phyloP scores from a whole-genome alignment of 2,329 filamentous ascomycete species.

The Colletotrichum sp. region DNA sequence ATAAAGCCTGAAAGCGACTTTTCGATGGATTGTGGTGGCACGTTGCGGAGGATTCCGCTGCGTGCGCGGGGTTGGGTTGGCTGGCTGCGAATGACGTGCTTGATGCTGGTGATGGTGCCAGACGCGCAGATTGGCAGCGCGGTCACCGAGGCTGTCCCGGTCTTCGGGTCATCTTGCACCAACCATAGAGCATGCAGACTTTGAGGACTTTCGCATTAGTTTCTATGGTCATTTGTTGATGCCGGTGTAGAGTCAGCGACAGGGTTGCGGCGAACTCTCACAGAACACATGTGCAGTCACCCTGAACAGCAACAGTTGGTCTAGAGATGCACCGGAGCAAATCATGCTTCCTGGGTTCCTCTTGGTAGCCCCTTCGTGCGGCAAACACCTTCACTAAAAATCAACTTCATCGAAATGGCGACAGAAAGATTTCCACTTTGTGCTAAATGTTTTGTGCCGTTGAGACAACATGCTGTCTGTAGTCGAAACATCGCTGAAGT shows the following conservation, averaged over 20 bases:
- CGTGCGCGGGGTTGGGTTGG: not conserved
- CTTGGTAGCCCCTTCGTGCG: not conserved
- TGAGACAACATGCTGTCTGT: not conserved
- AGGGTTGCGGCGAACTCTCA: not conserved
- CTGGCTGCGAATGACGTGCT: slow-evolving; percentile 9
- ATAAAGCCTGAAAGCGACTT: not conserved
- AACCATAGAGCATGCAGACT: not conserved
- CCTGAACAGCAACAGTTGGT: not conserved
- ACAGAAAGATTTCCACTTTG: not conserved
- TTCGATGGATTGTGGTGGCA: not conserved
- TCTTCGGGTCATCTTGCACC: rapidly evolving
- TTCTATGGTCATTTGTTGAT: not conserved
- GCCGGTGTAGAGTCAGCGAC: not conserved
- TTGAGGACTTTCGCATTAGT: rapidly evolving
- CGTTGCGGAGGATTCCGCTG: not conserved
- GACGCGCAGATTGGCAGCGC: not conserved
- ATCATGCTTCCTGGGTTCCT: not conserved
- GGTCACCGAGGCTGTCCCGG: not conserved
- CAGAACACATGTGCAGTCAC: not conserved
- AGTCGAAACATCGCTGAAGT: not conserved
- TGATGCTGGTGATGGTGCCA: slow-evolving; percentile 10
- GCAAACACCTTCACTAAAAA: not conserved
- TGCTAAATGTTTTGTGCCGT: not conserved
- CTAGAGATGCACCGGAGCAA: not conserved
- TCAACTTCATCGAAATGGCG: not conserved